Base-by-base conservation (phyloP, 169 alveolate genomes). In the Eimeria acervulina region DNA sequence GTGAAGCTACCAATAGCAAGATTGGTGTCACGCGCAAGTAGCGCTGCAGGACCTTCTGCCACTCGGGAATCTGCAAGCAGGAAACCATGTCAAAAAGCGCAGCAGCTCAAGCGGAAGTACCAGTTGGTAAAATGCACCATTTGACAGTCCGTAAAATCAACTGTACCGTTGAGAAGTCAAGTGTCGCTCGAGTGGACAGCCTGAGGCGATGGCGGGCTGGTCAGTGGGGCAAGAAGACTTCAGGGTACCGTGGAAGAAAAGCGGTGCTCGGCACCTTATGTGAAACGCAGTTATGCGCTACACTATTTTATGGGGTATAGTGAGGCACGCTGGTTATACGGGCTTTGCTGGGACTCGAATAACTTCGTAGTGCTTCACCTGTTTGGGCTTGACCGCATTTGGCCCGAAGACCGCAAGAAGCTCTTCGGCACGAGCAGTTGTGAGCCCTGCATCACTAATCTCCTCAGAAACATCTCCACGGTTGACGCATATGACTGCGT, bases 391-490 rank as follows among this genome's bases (percentile, higher is more conserved):
- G 38, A 91, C 96, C 28, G 88, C 94, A 33, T 95, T 95, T 59
- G 92, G 94, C 59, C 97, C 97, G 51, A n/a, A 95, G 38, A 90
- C 76, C 76, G 96, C 95, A 78, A 97, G 97, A 66, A 99, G 98
- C 51, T 96, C 97, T 76, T 89, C 97, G 6, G 98, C 99, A 84
- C 99, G 99, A 94, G 95, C 97, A 55, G 91, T 63, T 33, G 99
- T 97, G 84, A 99, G 98, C 36, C 99, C 99, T 66, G 93, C 40
- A 66, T 87, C 94, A 40, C 44, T 61, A 13, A 87, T 70, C 12
- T 59, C 94, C 4, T 59, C 94, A n/a, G 23, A 7, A 87, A 6
- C 66, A 26, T 15, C 63, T 19, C 7, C 83, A 23, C 61, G 55
- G 5, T 87, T 40, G 15, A 87, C 28, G 15, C 63, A 59, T 3